phyloP scores from a whole-genome alignment of 345 rosid species.

The Cardamine occulta region DNA sequence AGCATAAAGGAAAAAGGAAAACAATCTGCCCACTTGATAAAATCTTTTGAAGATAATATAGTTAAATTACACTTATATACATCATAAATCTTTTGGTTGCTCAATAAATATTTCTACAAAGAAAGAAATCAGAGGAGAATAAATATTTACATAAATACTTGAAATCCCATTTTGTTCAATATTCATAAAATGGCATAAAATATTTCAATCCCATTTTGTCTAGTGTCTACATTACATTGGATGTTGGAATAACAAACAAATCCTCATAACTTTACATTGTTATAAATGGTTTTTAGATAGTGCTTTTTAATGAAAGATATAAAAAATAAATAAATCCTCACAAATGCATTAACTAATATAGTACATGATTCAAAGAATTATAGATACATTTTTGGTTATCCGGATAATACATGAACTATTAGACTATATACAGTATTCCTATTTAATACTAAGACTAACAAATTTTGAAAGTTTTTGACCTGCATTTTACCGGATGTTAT shows the following conservation, averaged over 20 bases:
- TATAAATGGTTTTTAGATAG: background rate
- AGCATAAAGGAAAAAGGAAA: background rate
- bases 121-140: background rate
- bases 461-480: background rate
- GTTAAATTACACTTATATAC: background rate
- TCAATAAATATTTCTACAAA: background rate
- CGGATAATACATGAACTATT: no score
- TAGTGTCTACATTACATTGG: background rate
- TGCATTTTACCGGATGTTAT: background rate
- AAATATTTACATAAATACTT: background rate
- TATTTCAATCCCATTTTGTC: background rate
- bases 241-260: background rate
- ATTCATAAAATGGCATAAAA: background rate
- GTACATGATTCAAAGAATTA: no score
- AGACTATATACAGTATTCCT: no score
- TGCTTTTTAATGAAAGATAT: background rate
- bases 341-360: no score
- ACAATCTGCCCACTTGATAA: background rate
- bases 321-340: background rate
- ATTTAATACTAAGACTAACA: no score
- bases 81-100: background rate
- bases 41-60: background rate
- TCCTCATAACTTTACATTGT: background rate
- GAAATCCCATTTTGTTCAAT: background rate
- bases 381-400: no score